Evolutionary conservation across 805 yeast genomes (phyloP), one percentile per base, ranked within the genome.

Genomic region (Metschnikowia gelsemii): DNA sequence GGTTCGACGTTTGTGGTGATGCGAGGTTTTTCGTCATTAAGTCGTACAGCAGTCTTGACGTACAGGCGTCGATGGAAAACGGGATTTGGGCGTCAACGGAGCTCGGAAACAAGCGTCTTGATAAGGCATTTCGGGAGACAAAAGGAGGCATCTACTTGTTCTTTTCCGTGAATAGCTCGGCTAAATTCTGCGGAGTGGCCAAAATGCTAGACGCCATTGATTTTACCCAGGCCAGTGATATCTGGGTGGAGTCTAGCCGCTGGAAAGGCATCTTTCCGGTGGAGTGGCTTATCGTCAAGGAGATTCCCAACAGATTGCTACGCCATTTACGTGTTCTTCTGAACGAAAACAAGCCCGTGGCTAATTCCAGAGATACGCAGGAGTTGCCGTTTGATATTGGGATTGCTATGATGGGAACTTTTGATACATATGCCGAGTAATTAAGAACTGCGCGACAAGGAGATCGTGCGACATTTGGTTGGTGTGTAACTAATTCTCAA

Each of bases 281-380:
- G 5, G 70, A 71, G 37, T 80, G 85, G 84, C 49, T 73, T 9
- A 50, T 67, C 19, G 63, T 74, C 6, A 73, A 75, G 50, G 79
- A 79, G 46, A 64, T 80, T 5, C 74, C 76, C 31, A 78, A 79
- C 51, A 63, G 59, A 28, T 54, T 54, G 38, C 68, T 80, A 39
- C 73, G 71, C 42, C 73, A 69, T 43, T 62, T 79, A 38, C 58
- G 62, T 38, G 64, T 75, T 5, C 67, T 72, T 3, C 51, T 63
- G 20, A 76, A 78, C 50, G 79, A 72, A 20, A 62, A 62, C 43
- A 67, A 70, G 52, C 75, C 81, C 1, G 78, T 80, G 1, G 75
- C 82, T 1, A 70, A 73, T 48, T 78, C 84, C 14, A 70, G 84
- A 50, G 85, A 80, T 51, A 76, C 84, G 0, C 84, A 79, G 55